These are phyloP conservation scores for Trichothecium roseum DNA, from an alignment of 2,329 filamentous ascomycete genomes.

Conservation along the genomic window DNA sequence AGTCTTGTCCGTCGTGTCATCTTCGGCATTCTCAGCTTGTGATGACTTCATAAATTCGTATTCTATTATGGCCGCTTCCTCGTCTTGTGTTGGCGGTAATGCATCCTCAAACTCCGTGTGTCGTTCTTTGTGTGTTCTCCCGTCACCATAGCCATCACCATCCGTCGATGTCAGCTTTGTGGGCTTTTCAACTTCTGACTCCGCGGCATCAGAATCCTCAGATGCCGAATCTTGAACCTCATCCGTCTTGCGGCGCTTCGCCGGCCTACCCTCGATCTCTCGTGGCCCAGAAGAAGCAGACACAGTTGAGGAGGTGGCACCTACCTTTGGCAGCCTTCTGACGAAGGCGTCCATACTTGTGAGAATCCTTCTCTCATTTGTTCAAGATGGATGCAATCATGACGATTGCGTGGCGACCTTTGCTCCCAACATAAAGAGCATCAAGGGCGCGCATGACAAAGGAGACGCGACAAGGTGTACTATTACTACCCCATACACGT, in stretches of 20 bases:
- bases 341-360: slow-evolving; percentile 28
- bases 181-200: slow-evolving; percentile 8
- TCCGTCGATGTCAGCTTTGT: slow-evolving; percentile 1
- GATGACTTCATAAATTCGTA: slow-evolving; percentile 63
- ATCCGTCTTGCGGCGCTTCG: slow-evolving; percentile 20
- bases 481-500: background rate
- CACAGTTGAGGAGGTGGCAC: slow-evolving; percentile 6
- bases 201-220: slow-evolving; percentile 11
- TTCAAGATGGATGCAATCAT: background rate
- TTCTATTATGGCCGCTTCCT: slow-evolving; percentile 63
- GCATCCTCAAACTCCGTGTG: slow-evolving; percentile 35
- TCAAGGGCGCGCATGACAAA: too few relatives aligned
- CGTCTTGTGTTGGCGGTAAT: slow-evolving; percentile 55
- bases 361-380: slow-evolving; percentile 6
- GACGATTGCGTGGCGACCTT: too few relatives aligned
- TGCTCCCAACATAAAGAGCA: too few relatives aligned
- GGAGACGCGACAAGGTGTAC: slow-evolving; percentile 4
- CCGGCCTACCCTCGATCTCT: slow-evolving; percentile 7
- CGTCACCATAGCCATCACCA: background rate
- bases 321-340: slow-evolving; percentile 15
- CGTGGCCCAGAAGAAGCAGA: slow-evolving; percentile 7
- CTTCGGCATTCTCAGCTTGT: slow-evolving; percentile 22
- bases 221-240: slow-evolving; percentile 7
- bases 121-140: too few relatives aligned
- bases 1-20: slow-evolving; percentile 28